These are phyloP conservation scores for Fusarium foetens DNA, from an alignment of 2,329 filamentous ascomycete genomes.

Conservation along the genomic window DNA sequence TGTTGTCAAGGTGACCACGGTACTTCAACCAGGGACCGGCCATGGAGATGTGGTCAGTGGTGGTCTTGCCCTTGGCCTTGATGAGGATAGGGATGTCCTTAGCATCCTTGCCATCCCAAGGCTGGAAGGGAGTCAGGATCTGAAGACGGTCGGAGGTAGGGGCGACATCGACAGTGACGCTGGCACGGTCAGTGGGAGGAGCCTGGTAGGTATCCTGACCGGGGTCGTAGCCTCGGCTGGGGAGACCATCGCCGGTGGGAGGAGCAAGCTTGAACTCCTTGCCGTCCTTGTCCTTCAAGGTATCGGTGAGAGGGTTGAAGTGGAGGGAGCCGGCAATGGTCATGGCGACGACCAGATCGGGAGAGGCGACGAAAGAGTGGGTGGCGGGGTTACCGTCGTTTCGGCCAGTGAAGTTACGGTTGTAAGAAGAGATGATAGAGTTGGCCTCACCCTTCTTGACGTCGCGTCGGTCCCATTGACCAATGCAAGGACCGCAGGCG, in stretches of 20 bases:
- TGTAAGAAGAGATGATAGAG: constrained; percentile 98
- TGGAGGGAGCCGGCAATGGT: constrained; percentile 83
- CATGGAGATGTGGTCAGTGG: constrained; percentile 97
- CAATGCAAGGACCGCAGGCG: constrained; percentile 93
- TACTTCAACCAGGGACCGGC: constrained; percentile 98
- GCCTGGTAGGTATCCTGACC: constrained; percentile 96
- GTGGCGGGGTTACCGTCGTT: constrained; percentile 97
- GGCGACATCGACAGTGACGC: constrained; percentile 82
- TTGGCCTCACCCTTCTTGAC: constrained; percentile 96
- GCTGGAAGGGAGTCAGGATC: constrained; percentile 83
- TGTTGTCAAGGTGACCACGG: constrained; percentile 98
- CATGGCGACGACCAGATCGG: constrained; percentile 88
- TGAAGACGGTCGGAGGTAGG: constrained; percentile 95
- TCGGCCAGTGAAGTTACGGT: constrained; percentile 99
- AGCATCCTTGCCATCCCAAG: constrained; percentile 95
- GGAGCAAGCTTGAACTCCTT: constrained; percentile 91
- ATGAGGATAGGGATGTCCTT: constrained; percentile 88
- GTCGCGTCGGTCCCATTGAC: constrained; percentile 93
- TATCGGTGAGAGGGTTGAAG: constrained; percentile 96
- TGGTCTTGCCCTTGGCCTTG: constrained; percentile 98
- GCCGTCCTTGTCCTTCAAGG: constrained; percentile 92
- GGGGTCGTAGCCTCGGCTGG: constrained; percentile 84
- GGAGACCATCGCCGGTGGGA: constrained; percentile 85
- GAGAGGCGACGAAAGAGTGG: constrained; percentile 92
- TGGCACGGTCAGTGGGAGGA: constrained; percentile 80